Evolutionary conservation across 768 basidiomycete species (phyloP).

Genomic region (Lyophyllum decastes): DNA sequence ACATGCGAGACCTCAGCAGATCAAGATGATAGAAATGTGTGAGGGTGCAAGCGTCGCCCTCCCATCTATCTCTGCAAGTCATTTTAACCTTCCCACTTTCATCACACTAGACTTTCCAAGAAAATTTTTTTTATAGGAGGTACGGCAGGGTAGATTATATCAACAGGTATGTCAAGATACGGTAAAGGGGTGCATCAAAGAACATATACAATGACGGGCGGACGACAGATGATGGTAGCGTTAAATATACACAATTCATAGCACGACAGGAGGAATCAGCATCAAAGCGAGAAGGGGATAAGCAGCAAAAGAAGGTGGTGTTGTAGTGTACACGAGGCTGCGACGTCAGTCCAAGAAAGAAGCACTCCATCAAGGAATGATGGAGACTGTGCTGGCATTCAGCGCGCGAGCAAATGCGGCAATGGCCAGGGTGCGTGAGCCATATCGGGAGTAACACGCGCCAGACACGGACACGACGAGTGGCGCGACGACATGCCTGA

Average conservation of each 20-base stretch:
- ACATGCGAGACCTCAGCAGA: no score
- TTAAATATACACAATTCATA: neutral
- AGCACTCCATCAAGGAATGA: no score
- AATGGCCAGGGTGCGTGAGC: neutral
- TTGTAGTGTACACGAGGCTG: neutral
- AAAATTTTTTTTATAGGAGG: neutral
- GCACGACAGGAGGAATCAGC: neutral
- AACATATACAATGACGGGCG: neutral
- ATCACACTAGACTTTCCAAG: neutral
- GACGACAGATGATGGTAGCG: no score
- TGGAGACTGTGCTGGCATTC: no score
- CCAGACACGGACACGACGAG: neutral
- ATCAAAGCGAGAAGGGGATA: neutral
- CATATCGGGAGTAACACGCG: neutral
- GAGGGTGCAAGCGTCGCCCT: no score
- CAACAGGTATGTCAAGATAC: no score
- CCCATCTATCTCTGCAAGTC: no score
- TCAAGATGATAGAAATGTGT: no score
- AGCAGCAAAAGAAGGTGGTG: neutral
- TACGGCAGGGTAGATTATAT: no score
- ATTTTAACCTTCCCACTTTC: no score
- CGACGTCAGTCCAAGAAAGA: neutral
- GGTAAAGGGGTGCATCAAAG: no score
- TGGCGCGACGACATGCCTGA: neutral
- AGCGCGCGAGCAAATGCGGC: neutral